A percentile compares a stretch with the other conserved stretches of the same genome.
Evolutionary conservation across 2,329 filamentous ascomycete species (phyloP).

Genomic region (Paecilomyces niveus): DNA sequence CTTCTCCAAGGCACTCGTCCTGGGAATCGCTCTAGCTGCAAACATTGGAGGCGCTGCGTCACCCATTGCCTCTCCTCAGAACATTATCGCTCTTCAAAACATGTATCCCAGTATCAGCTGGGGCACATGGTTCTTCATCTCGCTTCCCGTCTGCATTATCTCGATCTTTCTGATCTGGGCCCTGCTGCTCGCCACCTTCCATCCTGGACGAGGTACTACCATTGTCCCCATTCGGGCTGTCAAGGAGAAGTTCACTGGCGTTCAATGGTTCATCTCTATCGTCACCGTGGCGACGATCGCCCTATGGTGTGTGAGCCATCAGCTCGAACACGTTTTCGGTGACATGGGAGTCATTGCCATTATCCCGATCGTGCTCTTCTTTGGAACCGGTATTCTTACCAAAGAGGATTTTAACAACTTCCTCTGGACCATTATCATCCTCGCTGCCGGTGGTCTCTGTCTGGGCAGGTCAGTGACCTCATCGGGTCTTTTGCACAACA

Average conservation of each 20-base stretch:
- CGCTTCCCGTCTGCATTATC: constrained; percentile 84
- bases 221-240: constrained; percentile 89
- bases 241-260: constrained; percentile 76
- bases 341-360: constrained; percentile 99
- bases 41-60: constrained; percentile 96
- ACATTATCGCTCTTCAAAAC: constrained; percentile 91
- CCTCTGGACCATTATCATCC: constrained; percentile 98
- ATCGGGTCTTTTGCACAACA: constrained; percentile 82
- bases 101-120: constrained; percentile 89
- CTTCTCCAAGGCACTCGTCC: constrained; percentile 91
- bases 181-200: constrained; percentile 76
- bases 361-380: constrained; percentile 91
- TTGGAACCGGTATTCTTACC: constrained; percentile 89
- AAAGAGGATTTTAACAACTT: constrained; percentile 99
- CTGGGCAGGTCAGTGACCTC: constrained; percentile 92
- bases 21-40: constrained; percentile 88
- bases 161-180: constrained; percentile 85
- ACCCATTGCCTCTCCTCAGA: constrained; percentile 94
- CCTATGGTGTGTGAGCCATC: constrained; percentile 88
- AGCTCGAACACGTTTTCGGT: constrained; percentile 79
- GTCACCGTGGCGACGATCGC: constrained; percentile 78
- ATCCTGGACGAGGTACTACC: constrained; percentile 73
- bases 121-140: constrained; percentile 95
- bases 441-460: constrained; percentile 85
- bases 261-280: constrained; percentile 87